Evolutionary conservation across 2,329 filamentous ascomycete genomes (phyloP).

Genomic region (Xylaria sp.): DNA sequence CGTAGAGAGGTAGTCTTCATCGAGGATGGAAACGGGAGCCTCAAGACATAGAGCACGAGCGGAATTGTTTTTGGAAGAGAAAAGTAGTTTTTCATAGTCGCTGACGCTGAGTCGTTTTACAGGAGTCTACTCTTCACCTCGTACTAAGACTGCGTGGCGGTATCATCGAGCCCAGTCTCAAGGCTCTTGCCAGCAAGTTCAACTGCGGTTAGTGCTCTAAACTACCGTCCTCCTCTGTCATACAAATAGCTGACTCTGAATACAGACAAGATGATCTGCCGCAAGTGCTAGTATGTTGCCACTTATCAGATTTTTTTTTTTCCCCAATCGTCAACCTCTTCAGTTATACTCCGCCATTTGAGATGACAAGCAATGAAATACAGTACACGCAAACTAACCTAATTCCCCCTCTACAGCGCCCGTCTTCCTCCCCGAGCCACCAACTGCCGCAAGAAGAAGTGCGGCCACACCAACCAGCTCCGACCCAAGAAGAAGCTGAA

Average conservation of each 20-base stretch:
- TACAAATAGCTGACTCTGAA: constrained; percentile 16
- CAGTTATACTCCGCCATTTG: not conserved
- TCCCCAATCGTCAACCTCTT: not conserved
- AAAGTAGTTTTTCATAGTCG: not conserved
- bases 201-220: constrained; percentile 76
- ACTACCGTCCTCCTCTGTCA: not conserved
- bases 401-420: constrained; percentile 23
- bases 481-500: constrained; percentile 98
- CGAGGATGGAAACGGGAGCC: not conserved
- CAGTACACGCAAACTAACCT: constrained; percentile 13
- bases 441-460: constrained; percentile 99
- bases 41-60: no score
- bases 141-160: constrained; percentile 99
- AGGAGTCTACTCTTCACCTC: constrained; percentile 98
- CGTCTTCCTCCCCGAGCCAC: constrained; percentile 69
- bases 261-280: constrained; percentile 93
- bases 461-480: constrained; percentile 99
- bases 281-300: constrained; percentile 96
- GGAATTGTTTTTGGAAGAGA: no score
- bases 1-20: not conserved
- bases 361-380: not conserved
- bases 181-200: constrained; percentile 98
- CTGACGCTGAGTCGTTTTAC: constrained; percentile 26
- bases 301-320: not conserved
- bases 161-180: constrained; percentile 99